Base-by-base conservation (phyloP, 164 flowering plant species). In the Liquidambar formosana region DNA sequence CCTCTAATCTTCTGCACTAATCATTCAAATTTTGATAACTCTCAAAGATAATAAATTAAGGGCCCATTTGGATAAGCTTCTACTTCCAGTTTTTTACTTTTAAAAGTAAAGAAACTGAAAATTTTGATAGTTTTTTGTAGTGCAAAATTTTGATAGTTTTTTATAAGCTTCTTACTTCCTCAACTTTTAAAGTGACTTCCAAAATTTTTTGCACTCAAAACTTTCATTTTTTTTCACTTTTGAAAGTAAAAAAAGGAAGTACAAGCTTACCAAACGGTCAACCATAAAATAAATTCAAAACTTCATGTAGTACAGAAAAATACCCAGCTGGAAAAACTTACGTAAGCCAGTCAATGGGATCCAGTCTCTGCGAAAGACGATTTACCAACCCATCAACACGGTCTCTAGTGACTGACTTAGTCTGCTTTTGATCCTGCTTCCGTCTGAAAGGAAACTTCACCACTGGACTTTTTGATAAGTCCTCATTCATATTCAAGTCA, bases 301-400 rank as follows among this genome's bases (percentile, higher is more conserved):
- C 8, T 38, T 59, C 65, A 69, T 10, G 41, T 19, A 22, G 19
- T 41, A 14, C 21, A 25, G 19, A 52, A 69, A 22, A 15, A 25
- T 3, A 57, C 12, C 23, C 10, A 16, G 23, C 8, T 10, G 41
- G 28, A 66, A 63, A 65, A 66, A 69, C 99, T 84, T 80, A 95
- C 99, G 99, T 95, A 41, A 81, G 96, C 99, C 99, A 95, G 63
- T 95, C 97, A 66, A 96, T 96, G 26, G 99, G 99, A 83, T 96
- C 98, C 82, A 96, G 78, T 76, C 82, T 88, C 49, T 84, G 87
- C 33, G 98, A 84, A 75, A 91, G 83, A 51, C 67, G 76, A 76
- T 71, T 75, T 18, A 86, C 68, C 78, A 93, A 76, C 38, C 73
- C 78, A 72, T 80, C 67, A 8, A 86, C 65, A 64, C 71, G 88